Base-by-base conservation (phyloP, 768 basidiomycete species). In the Phaeolepiota aurea region DNA sequence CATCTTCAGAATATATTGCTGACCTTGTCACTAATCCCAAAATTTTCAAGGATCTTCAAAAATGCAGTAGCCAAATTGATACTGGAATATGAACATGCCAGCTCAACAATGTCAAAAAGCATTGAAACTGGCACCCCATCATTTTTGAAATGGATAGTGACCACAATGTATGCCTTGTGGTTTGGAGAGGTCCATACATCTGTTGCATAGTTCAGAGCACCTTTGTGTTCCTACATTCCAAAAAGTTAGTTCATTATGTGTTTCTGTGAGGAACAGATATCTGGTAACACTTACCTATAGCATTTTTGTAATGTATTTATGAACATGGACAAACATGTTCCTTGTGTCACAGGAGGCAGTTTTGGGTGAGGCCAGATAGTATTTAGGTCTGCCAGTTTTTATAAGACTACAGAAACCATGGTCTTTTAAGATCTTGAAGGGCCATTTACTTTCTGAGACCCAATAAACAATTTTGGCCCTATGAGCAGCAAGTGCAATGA, bases 391-490 rank as follows among this genome's bases (percentile, higher is more conserved):
- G 1, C 55, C 65, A 13, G 47, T 56, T 36, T 52, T 62, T 54
- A 63, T 64, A 14, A 64, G 42, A 11, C 16, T 48, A 11, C 43
- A 23, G 38, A 62, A 68, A 0, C 54, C 62, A 0, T 46, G 40
- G 39, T 71, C 63, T 9, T 59, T 47, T 3, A 66, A 54, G 14
- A 67, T 64, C 0, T 45, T 43, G 41, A 66, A 63, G 0, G 65
- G 67, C 0, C 55, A 51, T 5, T 52, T 36, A 25, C 50, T 58
- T 31, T 64, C 55, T 0, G 61, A 34, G 0, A 68, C 47, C 69
- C 68, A 71, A 0, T 49, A 47, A 0, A 68, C 63, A 31, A 63
- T 45, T 18, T 61, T 42, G 0, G 54, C 58, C 13, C 57, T 62
- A n/a, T 28, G 7, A 7, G 20, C 18, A 25, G 25, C 16, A 15